Conservation (phyloP, 441 rosid species). For the Hura crepitans region DNA sequence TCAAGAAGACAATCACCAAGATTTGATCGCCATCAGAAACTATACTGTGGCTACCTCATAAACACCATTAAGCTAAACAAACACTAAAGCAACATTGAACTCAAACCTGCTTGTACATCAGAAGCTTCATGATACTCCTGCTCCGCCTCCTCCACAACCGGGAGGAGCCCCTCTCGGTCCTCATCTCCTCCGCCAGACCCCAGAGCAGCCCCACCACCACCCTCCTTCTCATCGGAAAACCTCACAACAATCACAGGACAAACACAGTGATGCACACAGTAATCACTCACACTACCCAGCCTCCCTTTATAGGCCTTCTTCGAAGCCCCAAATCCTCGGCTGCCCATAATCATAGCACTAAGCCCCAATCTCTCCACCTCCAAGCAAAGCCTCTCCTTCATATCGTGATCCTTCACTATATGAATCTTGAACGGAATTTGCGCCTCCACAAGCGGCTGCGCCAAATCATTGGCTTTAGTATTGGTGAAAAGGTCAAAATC, state of each 20-base stretch:
- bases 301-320: slow-evolving; percentile 45
- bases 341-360: slow-evolving; percentile 64
- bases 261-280: slow-evolving; percentile 65
- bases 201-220: slow-evolving; percentile 27
- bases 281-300: slow-evolving; percentile 79
- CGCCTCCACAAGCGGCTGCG: slow-evolving; percentile 58
- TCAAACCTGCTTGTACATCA: slow-evolving; percentile 39
- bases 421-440: slow-evolving; percentile 69
- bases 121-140: slow-evolving; percentile 39
- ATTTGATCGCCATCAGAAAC: background rate
- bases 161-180: slow-evolving; percentile 29
- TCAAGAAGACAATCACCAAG: background rate
- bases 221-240: slow-evolving; percentile 45
- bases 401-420: slow-evolving; percentile 78
- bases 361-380: slow-evolving; percentile 82
- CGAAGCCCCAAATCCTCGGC: slow-evolving; percentile 71
- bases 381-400: slow-evolving; percentile 81
- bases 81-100: slow-evolving; percentile 12
- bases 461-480: slow-evolving; percentile 54
- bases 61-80: background rate
- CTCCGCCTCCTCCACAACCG: slow-evolving; percentile 47
- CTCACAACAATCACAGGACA: slow-evolving; percentile 68
- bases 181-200: slow-evolving; percentile 14
- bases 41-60: background rate
- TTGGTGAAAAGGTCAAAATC: slow-evolving; percentile 63